phyloP scores from a whole-genome alignment of 805 yeast genomes.

The Wickerhamiella musiphila region DNA sequence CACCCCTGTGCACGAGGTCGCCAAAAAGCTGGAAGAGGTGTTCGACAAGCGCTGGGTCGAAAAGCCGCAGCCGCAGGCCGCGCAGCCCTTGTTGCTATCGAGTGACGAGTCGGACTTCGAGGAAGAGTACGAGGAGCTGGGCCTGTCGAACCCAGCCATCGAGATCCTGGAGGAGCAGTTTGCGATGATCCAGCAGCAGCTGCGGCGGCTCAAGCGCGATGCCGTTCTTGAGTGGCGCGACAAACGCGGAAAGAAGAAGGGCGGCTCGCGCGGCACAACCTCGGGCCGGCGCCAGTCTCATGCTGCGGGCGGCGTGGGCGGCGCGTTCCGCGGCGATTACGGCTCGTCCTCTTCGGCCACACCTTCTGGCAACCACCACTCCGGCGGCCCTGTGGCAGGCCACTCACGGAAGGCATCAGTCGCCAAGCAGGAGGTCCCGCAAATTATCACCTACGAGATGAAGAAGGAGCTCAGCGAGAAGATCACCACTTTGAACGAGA shows the following conservation, averaged over 20 bases:
- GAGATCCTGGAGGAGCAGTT: slow-evolving; percentile 76
- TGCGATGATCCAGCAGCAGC: slow-evolving; percentile 67
- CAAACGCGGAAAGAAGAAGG: slow-evolving; percentile 6
- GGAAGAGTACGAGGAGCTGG: slow-evolving; percentile 30
- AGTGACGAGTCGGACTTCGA: slow-evolving; percentile 29
- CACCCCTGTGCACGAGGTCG: slow-evolving; percentile 92
- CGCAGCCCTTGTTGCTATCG: slow-evolving; percentile 30
- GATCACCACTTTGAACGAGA: slow-evolving; percentile 55
- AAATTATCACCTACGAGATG: slow-evolving; percentile 76
- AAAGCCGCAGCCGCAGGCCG: slow-evolving; percentile 52
- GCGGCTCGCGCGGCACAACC: neutral
- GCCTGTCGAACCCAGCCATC: slow-evolving; percentile 75
- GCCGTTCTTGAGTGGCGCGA: slow-evolving; percentile 14
- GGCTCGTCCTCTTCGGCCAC: neutral
- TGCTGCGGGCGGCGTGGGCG: neutral
- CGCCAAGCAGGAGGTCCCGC: slow-evolving; percentile 3
- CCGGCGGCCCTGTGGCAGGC: neutral
- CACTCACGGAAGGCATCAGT: slow-evolving; percentile 3
- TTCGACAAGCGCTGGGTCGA: slow-evolving; percentile 82
- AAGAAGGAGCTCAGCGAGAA: slow-evolving; percentile 82
- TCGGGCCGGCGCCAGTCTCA: slow-evolving; percentile 7
- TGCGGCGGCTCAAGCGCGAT: slow-evolving; percentile 50
- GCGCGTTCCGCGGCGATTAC: neutral
- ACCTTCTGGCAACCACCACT: neutral
- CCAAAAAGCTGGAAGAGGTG: slow-evolving; percentile 71